Base-by-base conservation (phyloP, 2,329 filamentous ascomycete genomes). In the Phaeoacremonium minimum region DNA sequence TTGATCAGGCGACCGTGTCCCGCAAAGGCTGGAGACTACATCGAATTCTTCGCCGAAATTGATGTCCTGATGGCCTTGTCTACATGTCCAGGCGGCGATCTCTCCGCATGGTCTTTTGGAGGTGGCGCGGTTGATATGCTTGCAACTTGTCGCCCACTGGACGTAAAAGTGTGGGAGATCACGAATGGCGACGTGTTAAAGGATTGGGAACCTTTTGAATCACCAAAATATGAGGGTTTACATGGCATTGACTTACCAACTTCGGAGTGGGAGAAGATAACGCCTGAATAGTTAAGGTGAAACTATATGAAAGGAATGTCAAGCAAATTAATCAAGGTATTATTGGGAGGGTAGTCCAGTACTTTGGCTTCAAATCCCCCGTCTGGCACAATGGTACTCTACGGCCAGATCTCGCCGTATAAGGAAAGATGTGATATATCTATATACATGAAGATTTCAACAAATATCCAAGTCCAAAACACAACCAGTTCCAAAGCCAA, bases 41-140 rank as follows among this genome's bases (percentile, higher is more conserved):
- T 33, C 15, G 31, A 33, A 18, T 33, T 33, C 22, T 26, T 26
- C 22, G 22, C 22, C n/a, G 22, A 26, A n/a, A 26, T n/a, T 9
- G 22, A 26, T 26, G 9, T 26, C 9, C 22, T 26, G 22, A 9
- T 9, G 9, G 22, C 22, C 9, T n/a, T 26, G 9, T 9, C 9
- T n/a, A 26, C 22, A 26, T 26, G 22, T n/a, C 22, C 22, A 9
- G 22, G 22, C 22, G 22, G 22, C 2, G 22, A 26, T n/a, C 22
- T 26, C 9, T 26, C 22, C 22, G n/a, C 9, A n/a, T 9, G 9
- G 9, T 9, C n/a, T 9, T 26, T 9, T 9, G 22, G 22, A n/a
- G 22, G n/a, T 9, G 22, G 22, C 22, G 22, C 22, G 9, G 22
- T 9, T n/a, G 9, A 9, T 9, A 26, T n/a, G 22, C 22, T 26